These are phyloP conservation scores for Clohesyomyces aquaticus DNA, from an alignment of 495 filamentous ascomycete species.

Conservation along the genomic window DNA sequence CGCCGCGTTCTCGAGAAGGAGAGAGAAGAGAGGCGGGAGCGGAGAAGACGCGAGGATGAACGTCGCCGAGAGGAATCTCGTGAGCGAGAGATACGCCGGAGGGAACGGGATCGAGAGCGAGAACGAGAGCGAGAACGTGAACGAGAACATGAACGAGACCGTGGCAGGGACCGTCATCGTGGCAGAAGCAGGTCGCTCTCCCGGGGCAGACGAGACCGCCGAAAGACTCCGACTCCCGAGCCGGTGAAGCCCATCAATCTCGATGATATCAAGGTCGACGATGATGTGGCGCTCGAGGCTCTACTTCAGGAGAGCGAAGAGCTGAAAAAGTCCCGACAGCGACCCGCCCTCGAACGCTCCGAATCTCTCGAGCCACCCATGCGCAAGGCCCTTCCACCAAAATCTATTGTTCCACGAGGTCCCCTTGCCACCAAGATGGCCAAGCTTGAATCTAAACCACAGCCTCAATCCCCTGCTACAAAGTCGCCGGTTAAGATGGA, in stretches of 20 bases:
- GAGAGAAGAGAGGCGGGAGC: conserved; percentile 35
- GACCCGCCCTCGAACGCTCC: conserved; percentile 60
- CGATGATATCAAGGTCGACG: conserved; percentile 61
- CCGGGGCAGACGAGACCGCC: conserved; percentile 36
- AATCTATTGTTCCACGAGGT: conserved; percentile 45
- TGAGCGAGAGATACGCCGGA: conserved; percentile 18
- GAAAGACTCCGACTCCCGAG: conserved; percentile 47
- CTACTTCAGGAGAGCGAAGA: conserved; percentile 65
- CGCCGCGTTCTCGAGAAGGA: conserved; percentile 35
- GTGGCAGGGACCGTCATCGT: conserved; percentile 41
- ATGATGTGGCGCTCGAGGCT: conserved; percentile 59
- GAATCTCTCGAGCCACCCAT: conserved; percentile 53
- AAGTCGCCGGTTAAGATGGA: conserved; percentile 33
- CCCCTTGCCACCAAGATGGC: conserved; percentile 39
- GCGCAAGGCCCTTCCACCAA: conserved; percentile 44
- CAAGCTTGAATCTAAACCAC: conserved; percentile 36
- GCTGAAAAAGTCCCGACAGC: conserved; percentile 60
- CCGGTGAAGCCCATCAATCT: conserved; percentile 38
- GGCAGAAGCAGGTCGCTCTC: conserved; percentile 42
- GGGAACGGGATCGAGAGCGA: conserved; percentile 42
- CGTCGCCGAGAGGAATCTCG: conserved; percentile 21
- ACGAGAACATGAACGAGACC: conserved; percentile 42
- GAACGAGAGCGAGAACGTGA: conserved; percentile 49
- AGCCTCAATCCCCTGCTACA: conserved; percentile 15
- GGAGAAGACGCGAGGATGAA: conserved; percentile 25